Conservation (phyloP, 768 basidiomycete genomes). For the Amanita rimosa region DNA sequence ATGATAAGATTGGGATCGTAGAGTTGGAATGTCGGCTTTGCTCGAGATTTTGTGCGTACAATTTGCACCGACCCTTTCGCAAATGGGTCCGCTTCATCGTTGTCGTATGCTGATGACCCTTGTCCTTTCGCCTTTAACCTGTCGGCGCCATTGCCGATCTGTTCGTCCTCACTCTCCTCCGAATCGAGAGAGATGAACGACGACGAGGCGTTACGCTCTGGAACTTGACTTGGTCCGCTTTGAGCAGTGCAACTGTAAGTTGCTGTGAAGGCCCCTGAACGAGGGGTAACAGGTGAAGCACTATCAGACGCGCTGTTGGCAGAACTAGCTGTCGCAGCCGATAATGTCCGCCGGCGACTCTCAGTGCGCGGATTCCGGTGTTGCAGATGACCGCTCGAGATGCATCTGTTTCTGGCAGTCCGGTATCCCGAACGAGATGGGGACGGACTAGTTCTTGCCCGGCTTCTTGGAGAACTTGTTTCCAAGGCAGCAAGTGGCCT, state of each 20-base stretch:
- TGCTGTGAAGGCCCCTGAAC: background rate
- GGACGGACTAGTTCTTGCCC: background rate
- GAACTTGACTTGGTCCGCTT: background rate
- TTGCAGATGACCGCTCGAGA: background rate
- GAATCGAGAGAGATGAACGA: conserved; percentile 2
- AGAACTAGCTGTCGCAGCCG: background rate
- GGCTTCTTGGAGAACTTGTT: background rate
- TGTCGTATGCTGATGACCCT: background rate
- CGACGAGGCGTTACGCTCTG: background rate
- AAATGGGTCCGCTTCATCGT: conserved; percentile 3
- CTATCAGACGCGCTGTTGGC: conserved; percentile 2
- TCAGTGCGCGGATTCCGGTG: background rate
- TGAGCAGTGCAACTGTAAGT: background rate
- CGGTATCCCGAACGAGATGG: no score
- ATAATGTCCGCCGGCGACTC: background rate
- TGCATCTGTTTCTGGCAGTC: background rate
- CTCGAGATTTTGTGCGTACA: conserved; percentile 4
- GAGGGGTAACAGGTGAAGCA: conserved; percentile 6
- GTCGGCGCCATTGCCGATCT: background rate
- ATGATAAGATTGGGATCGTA: conserved; percentile 3
- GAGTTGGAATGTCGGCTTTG: conserved; percentile 1
- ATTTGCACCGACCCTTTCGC: conserved; percentile 7
- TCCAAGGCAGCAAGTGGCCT: background rate
- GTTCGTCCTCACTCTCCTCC: background rate
- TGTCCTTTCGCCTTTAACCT: no score